Conservation (phyloP, 1,284 basidiomycete species). For the Malassezia brasiliensis region DNA sequence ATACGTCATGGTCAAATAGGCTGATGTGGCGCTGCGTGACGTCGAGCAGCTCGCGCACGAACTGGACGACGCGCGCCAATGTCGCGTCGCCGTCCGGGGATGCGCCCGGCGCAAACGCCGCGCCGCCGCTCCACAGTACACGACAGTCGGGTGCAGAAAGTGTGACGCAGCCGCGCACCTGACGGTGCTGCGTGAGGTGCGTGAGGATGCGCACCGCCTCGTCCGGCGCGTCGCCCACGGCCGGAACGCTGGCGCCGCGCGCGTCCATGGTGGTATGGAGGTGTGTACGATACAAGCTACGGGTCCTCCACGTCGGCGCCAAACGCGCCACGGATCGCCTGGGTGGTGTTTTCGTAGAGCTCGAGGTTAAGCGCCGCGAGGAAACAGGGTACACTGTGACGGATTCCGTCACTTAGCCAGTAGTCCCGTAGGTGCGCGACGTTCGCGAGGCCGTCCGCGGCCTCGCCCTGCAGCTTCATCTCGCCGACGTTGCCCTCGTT, state of each 20-base stretch:
- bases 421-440: constrained; percentile 48
- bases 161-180: constrained; percentile 13
- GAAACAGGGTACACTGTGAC: constrained; percentile 53
- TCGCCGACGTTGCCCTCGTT: constrained; percentile 52
- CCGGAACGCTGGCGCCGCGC: background rate
- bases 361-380: constrained; percentile 53
- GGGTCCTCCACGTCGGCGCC: constrained; percentile 13
- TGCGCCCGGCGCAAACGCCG: background rate
- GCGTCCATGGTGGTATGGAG: no score
- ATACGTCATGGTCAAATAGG: background rate
- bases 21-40: background rate
- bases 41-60: constrained; percentile 9
- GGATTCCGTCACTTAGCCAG: constrained; percentile 50
- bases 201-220: constrained; percentile 9
- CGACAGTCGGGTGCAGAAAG: constrained; percentile 2
- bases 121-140: constrained; percentile 15
- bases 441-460: constrained; percentile 28
- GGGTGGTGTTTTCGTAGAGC: constrained; percentile 46
- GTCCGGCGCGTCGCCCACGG: constrained; percentile 2
- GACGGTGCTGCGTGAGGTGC: background rate
- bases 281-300: background rate
- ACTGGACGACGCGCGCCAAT: constrained; percentile 1
- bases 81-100: background rate
- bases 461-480: constrained; percentile 52
- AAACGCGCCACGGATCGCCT: constrained; percentile 17